Conservation (phyloP, 1,139 yeast genomes). For the Williopsis jadinii region DNA sequence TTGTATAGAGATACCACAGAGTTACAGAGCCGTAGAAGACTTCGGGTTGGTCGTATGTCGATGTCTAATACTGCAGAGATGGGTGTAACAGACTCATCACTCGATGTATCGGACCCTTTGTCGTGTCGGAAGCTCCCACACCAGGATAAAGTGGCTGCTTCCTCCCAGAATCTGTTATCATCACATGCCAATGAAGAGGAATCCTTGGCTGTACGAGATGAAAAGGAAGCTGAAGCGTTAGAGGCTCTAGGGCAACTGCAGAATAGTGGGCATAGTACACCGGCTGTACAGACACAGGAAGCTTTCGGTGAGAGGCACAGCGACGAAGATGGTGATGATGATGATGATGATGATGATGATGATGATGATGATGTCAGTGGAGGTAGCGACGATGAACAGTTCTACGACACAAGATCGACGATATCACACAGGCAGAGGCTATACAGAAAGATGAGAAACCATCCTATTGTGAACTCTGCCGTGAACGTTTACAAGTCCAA, state of each 20-base stretch:
- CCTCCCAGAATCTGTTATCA: too few relatives aligned
- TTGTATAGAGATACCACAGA: too few relatives aligned
- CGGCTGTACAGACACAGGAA: neutral
- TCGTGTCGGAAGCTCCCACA: neutral
- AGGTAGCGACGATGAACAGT: constrained; percentile 12
- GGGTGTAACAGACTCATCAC: too few relatives aligned
- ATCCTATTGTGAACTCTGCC: constrained; percentile 50
- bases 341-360: constrained; percentile 2
- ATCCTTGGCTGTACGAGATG: neutral
- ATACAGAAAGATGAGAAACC: constrained; percentile 38
- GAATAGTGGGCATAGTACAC: constrained; percentile 11
- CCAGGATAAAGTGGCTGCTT: too few relatives aligned
- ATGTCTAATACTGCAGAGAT: too few relatives aligned
- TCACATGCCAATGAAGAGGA: too few relatives aligned
- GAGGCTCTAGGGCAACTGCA: constrained; percentile 18
- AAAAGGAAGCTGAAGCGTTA: constrained; percentile 7
- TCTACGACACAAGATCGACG: constrained; percentile 13
- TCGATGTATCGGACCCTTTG: too few relatives aligned
- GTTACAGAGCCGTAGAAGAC: too few relatives aligned
- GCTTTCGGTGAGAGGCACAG: neutral
- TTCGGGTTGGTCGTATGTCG: too few relatives aligned
- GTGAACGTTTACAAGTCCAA: constrained; percentile 52
- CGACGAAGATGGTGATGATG: neutral
- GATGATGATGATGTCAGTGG: constrained; percentile 7
- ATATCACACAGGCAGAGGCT: constrained; percentile 9